Evolutionary conservation across 768 basidiomycete species (phyloP).

Genomic region (Agrocybe praecox): DNA sequence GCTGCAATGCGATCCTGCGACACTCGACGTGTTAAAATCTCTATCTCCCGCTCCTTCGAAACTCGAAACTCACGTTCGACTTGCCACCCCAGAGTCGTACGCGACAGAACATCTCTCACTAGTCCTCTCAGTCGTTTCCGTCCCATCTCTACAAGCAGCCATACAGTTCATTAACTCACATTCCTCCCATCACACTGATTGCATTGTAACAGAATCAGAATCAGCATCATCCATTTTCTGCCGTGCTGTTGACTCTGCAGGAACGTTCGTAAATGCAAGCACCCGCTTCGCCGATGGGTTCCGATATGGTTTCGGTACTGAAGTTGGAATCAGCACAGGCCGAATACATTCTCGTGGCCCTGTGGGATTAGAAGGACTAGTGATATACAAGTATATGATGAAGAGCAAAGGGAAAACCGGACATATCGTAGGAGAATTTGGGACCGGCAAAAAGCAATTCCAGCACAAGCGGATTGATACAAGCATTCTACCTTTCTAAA

Average conservation of each 20-base stretch:
- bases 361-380: slow-evolving; percentile 90
- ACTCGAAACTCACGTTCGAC: slow-evolving; percentile 47
- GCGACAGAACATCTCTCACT: slow-evolving; percentile 87
- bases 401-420: slow-evolving; percentile 73
- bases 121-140: slow-evolving; percentile 76
- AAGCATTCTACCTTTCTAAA: slow-evolving; percentile 45
- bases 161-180: slow-evolving; percentile 91
- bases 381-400: slow-evolving; percentile 96
- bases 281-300: slow-evolving; percentile 98
- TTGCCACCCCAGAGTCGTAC: slow-evolving; percentile 68
- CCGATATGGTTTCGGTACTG: slow-evolving; percentile 95
- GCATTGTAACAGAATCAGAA: slow-evolving; percentile 84
- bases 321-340: slow-evolving; percentile 97
- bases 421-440: slow-evolving; percentile 89
- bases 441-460: slow-evolving; percentile 72
- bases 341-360: slow-evolving; percentile 96
- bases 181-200: slow-evolving; percentile 94
- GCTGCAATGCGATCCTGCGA: slow-evolving; percentile 75
- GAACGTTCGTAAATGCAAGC: slow-evolving; percentile 93
- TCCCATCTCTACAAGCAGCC: slow-evolving; percentile 73
- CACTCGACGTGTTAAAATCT: slow-evolving; percentile 56
- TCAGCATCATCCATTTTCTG: slow-evolving; percentile 72
- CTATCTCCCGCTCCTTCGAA: slow-evolving; percentile 38
- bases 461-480: slow-evolving; percentile 60
- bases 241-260: slow-evolving; percentile 88